Evolutionary conservation across 2,329 filamentous ascomycete species (phyloP), one percentile per base, ranked within the genome.

Genomic region (Talaromyces amestolkiae): DNA sequence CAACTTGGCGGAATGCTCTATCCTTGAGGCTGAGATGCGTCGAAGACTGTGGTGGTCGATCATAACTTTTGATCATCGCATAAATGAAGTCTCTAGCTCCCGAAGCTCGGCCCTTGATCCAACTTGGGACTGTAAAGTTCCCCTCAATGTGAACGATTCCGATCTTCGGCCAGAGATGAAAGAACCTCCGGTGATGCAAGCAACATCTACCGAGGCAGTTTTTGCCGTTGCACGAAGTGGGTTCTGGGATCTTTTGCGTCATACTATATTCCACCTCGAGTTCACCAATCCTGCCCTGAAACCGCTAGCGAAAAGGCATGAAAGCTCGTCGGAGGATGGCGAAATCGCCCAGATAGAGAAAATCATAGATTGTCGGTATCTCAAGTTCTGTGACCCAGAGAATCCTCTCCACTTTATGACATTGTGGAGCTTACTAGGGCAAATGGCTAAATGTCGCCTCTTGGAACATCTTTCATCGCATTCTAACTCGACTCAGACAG

Each of bases 31-130:
- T 3, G 89, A 92, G 76, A 84, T 90, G 76, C 84, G 89, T n/a
- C 85, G 89, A 59, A 83, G 90, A 43, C 78, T 92, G 1, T 92
- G 89, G 89, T 92, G 89, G 89, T 86, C 87, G 37, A 80, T 93
- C 17, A 82, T 89, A 15, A 81, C 86, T 31, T 89, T 91, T 69
- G 90, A 93, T 74, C 82, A 84, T 66, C 87, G 90, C 24, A 84
- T 91, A 43, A 84, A 87, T 65, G 89, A 92, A 73, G 84, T 91
- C 75, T 84, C 86, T 3, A 84, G 85, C 58, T 85, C 72, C 64
- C 80, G 76, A 66, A 70, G 70, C 10, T 66, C 73, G 1, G 72
- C 69, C 2, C 65, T 84, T 15, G 67, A 68, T 67, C 80, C 81
- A 1, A 78, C 75, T 1, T 84, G 81, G 80, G 78, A 82, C 67